A percentile compares a stretch with the other conserved stretches of the same genome.
Conservation (phyloP, 257 asterid genomes). For the Solanum commersonii region DNA sequence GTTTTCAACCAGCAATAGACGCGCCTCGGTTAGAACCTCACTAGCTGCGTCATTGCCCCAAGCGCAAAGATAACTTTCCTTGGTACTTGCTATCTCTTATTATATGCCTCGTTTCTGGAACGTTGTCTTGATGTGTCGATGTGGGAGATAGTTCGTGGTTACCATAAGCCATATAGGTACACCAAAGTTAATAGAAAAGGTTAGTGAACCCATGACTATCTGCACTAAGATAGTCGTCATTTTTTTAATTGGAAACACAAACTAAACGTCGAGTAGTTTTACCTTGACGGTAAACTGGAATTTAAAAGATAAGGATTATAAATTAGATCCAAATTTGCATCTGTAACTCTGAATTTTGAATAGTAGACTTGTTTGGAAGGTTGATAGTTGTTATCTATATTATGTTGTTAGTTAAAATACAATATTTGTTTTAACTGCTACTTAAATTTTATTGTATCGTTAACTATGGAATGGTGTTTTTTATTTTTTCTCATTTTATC, state of each 20-base stretch:
- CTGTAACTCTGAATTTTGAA: not conserved
- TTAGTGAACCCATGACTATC: not conserved
- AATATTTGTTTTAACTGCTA: not conserved
- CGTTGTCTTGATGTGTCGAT: not conserved
- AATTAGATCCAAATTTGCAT: not conserved
- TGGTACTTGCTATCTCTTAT: rapidly evolving
- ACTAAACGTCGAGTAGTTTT: not conserved
- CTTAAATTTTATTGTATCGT: not conserved
- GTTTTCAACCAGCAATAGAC: slow-evolving; percentile 13
- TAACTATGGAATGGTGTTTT: not conserved
- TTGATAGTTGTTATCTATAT: not conserved
- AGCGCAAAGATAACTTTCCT: not conserved
- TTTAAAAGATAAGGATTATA: not conserved
- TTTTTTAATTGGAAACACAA: not conserved
- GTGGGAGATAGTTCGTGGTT: not conserved
- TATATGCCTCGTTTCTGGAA: not conserved
- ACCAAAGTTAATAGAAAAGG: not conserved
- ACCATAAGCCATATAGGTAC: not conserved
- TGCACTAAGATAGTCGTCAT: not conserved
- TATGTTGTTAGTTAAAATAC: not conserved
- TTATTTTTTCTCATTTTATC: not conserved
- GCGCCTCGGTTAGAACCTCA: slow-evolving; percentile 11
- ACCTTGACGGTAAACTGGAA: not conserved
- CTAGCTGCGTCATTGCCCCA: slow-evolving; percentile 13
- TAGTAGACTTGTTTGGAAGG: not conserved